phyloP scores from a whole-genome alignment of 306 rosid genomes.

The Trifolium dubium region DNA sequence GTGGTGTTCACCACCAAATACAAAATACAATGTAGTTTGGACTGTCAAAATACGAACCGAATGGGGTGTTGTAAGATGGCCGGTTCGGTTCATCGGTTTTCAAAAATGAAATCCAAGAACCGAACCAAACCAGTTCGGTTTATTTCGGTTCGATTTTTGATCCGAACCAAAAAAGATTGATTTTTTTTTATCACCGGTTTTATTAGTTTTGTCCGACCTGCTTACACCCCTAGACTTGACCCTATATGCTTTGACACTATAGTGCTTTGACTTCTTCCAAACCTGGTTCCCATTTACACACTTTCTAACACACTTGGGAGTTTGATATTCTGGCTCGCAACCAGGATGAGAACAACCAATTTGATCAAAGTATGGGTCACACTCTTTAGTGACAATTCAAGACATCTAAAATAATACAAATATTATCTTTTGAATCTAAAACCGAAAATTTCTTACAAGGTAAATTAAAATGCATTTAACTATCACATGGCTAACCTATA shows the following conservation, averaged over 20 bases:
- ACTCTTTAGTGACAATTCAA: constrained; percentile 60
- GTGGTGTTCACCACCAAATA: too few relatives aligned
- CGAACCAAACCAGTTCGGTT: too few relatives aligned
- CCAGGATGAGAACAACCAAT: constrained; percentile 97
- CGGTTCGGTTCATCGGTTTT: too few relatives aligned
- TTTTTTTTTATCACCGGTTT: too few relatives aligned
- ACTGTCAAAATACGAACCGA: too few relatives aligned
- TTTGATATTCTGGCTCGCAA: constrained; percentile 81
- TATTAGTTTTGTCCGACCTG: too few relatives aligned
- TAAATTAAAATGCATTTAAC: not conserved
- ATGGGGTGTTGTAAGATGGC: too few relatives aligned
- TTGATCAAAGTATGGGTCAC: constrained; percentile 93
- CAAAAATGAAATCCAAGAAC: too few relatives aligned
- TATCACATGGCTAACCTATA: constrained; percentile 26
- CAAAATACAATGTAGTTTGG: too few relatives aligned
- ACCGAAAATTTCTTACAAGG: not conserved
- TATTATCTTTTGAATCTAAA: constrained; percentile 16
- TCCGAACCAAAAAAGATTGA: too few relatives aligned
- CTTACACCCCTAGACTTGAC: too few relatives aligned
- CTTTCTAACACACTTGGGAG: constrained; percentile 78
- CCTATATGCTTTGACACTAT: constrained; percentile 67
- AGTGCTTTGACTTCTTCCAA: constrained; percentile 85
- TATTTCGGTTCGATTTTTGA: too few relatives aligned
- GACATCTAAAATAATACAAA: constrained; percentile 4
- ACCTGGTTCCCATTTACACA: constrained; percentile 70